Evolutionary conservation across 2,329 filamentous ascomycete genomes (phyloP), one percentile per base, ranked within the genome.

Genomic region (Pleoardoris graminearum): DNA sequence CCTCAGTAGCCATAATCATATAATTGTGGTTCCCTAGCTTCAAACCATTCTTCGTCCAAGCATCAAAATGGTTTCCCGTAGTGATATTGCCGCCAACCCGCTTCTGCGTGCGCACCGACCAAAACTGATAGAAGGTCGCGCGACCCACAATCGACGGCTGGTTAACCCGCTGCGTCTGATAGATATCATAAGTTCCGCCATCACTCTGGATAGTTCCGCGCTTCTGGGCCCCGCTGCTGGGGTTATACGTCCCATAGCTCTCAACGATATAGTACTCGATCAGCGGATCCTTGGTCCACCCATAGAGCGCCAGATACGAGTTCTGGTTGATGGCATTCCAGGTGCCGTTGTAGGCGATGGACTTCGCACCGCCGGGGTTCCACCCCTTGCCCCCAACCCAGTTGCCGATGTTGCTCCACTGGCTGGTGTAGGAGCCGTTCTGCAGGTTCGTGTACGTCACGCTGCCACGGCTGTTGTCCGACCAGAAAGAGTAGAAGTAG

Each of bases 401-500:
- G 43, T 63, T 65, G 44, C 64, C 62, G 3, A 55, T 56, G 35
- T 62, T 61, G 41, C 53, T 54, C 63, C 63, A 67, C 7, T 39
- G 54, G 45, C 58, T 52, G n/a, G 57, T 58, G 50, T 67, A 68
- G 42, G 57, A 59, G 47, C 63, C 58, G 32, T 54, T 59, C 14
- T 57, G 57, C 22, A 56, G 54, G 46, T 62, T 64, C 29, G 46
- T 65, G 55, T 63, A 68, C 6, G 51, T 54, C 4, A 60, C 63
- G 10, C 44, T 54, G 17, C 59, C 61, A 8, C 66, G 70, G 8
- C 66, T 70, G 30, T 78, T 77, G 51, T 84, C 81, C 39, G 77
- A 82, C 81, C 81, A 86, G 74, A 78, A 84, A 7, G 80, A 82
- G 69, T 82, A 85, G 75, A 80, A 85, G 71, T 77, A 85, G 42